phyloP scores from a whole-genome alignment of 1,139 yeast genomes.

The Pichia sp. region DNA sequence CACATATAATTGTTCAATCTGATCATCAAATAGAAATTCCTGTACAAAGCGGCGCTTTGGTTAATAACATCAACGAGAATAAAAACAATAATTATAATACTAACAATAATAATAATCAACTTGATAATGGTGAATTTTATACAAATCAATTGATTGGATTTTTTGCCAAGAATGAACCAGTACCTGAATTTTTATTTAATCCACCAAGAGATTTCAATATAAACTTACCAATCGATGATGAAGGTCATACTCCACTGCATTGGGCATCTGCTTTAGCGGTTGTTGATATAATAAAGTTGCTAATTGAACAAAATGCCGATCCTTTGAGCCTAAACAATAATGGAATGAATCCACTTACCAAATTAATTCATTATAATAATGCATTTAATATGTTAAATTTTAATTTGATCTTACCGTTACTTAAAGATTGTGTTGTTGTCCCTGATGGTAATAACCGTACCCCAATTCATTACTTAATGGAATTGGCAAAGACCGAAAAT shows the following conservation, averaged over 20 bases:
- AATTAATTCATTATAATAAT: slow-evolving; percentile 79
- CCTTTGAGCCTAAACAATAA: slow-evolving; percentile 63
- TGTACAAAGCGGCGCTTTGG: background rate
- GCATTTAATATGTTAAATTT: slow-evolving; percentile 77
- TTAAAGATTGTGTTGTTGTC: slow-evolving; percentile 63
- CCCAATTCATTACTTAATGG: slow-evolving; percentile 68
- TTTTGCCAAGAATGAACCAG: slow-evolving; percentile 67
- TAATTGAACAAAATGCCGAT: slow-evolving; percentile 66
- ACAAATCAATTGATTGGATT: slow-evolving; percentile 52
- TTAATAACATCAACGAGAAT: background rate
- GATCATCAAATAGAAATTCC: background rate
- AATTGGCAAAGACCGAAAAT: slow-evolving; percentile 45
- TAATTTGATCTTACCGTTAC: slow-evolving; percentile 58
- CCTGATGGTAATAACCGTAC: slow-evolving; percentile 70
- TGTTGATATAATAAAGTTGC: slow-evolving; percentile 59
- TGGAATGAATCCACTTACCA: slow-evolving; percentile 82
- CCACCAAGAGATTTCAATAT: slow-evolving; percentile 80
- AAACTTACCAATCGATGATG: slow-evolving; percentile 86
- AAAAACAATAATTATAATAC: background rate
- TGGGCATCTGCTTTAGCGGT: slow-evolving; percentile 97
- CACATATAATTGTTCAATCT: background rate
- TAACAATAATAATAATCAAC: background rate
- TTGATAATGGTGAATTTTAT: slow-evolving; percentile 29
- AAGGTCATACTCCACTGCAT: slow-evolving; percentile 92
- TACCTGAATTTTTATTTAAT: slow-evolving; percentile 65